Percentiles rank a stretch among this genome's conserved stretches.
phyloP scores from a whole-genome alignment of 116 monocot genomes.

The Phalaenopsis hybrid region DNA sequence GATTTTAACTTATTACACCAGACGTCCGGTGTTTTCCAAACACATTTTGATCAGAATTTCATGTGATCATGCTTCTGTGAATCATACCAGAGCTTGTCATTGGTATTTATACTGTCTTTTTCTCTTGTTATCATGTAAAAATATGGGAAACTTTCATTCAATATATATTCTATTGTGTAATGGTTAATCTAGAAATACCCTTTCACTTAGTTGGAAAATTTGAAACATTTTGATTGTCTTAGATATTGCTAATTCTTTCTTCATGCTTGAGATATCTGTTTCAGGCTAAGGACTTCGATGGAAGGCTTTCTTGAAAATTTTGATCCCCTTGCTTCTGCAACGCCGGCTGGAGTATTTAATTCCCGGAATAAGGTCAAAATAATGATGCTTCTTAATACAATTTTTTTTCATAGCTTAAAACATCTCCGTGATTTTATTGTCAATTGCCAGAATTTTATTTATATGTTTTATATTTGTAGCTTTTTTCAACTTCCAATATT shows the following conservation, averaged over 20 bases:
- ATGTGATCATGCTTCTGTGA: neutral
- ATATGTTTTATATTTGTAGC: neutral
- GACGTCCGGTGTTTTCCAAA: neutral
- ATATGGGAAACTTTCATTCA: too few relatives aligned
- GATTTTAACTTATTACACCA: neutral
- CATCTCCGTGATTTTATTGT: neutral
- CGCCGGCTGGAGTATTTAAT: conserved; percentile 71
- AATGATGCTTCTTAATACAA: conserved; percentile 5
- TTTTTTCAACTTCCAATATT: neutral
- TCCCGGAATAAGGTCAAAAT: conserved; percentile 56
- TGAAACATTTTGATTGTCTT: too few relatives aligned
- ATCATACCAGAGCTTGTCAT: too few relatives aligned
- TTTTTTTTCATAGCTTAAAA: neutral
- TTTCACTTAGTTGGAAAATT: too few relatives aligned
- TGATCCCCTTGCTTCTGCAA: conserved; percentile 56
- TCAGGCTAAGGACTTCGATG: conserved; percentile 86
- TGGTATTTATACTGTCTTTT: too few relatives aligned
- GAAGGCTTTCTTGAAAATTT: conserved; percentile 70
- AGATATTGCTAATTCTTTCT: neutral
- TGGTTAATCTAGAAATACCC: too few relatives aligned
- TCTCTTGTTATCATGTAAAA: too few relatives aligned
- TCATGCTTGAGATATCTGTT: conserved; percentile 6
- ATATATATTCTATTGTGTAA: too few relatives aligned
- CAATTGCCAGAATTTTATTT: neutral
- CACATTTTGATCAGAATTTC: neutral